Base-by-base conservation (phyloP, 2,329 filamentous ascomycete genomes). In the Parafenestella ontariensis region DNA sequence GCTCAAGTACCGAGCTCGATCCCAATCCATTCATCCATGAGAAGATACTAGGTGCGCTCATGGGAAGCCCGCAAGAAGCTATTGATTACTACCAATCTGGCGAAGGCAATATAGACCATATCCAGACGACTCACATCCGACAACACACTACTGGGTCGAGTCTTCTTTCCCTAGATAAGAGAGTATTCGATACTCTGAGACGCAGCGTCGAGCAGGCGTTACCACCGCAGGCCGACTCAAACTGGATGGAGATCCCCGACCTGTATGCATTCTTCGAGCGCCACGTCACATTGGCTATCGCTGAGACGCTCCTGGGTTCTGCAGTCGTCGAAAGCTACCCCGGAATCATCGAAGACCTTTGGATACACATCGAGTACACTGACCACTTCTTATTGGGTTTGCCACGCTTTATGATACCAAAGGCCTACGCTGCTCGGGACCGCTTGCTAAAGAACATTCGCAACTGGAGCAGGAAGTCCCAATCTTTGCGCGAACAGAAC, bases 311-410 rank as follows among this genome's bases (percentile, higher is more conserved):
- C 1, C 33, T 65, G 0, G 62, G 62, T 7, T 52, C 61, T 9
- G 53, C 43, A 3, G 55, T 64, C 0, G 44, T 52, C 1, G 36
- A 52, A 0, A 48, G 15, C 4, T 60, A 64, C 2, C 58, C 62
- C 7, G 21, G 15, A 1, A n/a, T 65, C 0, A 47, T 56, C 7
- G 13, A 33, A 6, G 62, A 65, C 3, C 31, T 62, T 15, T 65
- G 62, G 62, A 52, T 43, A 0, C 56, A 58, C 40, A 65, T 65
- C 2, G 62, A 65, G 18, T 33, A 46, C 18, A 64, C 56, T 1
- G 56, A 58, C 8, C n/a, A 48, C 2, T 46, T 65, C 5, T 52
- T 64, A 21, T 39, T 58, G 31, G 58, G 62, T 1, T 37, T 65
- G 2, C 62, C 61, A 3, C 54, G 54, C 1, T 56, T 56, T 24